Conservation (phyloP, 73 alveolate genomes). For the Blepharisma stoltei region DNA sequence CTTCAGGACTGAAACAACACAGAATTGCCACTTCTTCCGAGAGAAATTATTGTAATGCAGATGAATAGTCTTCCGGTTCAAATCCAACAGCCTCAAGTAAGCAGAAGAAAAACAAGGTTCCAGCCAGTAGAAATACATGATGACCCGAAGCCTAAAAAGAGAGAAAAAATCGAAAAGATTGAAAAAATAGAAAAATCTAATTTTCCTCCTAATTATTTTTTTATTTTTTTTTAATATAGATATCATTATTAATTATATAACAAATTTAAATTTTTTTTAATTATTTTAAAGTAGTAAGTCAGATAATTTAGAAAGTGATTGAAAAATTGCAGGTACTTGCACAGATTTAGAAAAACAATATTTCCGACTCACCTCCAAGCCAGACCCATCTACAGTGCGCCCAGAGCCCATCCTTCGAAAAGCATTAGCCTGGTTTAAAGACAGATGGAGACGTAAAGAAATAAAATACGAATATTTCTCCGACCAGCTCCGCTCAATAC, state of each 20-base stretch:
- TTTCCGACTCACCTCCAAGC: constrained; percentile 62
- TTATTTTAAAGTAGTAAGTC: constrained; percentile 29
- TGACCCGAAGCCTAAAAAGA: constrained; percentile 19
- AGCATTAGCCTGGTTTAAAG: constrained; percentile 48
- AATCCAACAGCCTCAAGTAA: not conserved
- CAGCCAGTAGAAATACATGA: constrained; percentile 10
- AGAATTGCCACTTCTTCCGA: constrained; percentile 47
- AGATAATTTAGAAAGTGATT: constrained; percentile 30
- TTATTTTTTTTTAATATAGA: not conserved
- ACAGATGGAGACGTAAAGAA: constrained; percentile 53
- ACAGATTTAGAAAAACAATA: constrained; percentile 57
- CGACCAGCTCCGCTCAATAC: constrained; percentile 63
- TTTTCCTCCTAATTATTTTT: constrained; percentile 1
- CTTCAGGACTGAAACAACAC: constrained; percentile 55
- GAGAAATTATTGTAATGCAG: constrained; percentile 39
- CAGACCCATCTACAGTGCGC: constrained; percentile 74
- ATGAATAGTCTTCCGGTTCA: constrained; percentile 2
- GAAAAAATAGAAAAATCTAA: constrained; percentile 32
- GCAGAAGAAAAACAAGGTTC: not conserved
- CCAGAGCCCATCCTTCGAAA: constrained; percentile 62
- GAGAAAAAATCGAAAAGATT: constrained; percentile 29
- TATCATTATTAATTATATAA: not conserved
- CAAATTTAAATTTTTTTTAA: constrained; percentile 2
- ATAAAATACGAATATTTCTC: constrained; percentile 58
- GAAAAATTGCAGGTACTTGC: constrained; percentile 55